These are phyloP conservation scores for Phytophthora citricola DNA, from an alignment of 352 stramenopile genomes.

Conservation along the genomic window DNA sequence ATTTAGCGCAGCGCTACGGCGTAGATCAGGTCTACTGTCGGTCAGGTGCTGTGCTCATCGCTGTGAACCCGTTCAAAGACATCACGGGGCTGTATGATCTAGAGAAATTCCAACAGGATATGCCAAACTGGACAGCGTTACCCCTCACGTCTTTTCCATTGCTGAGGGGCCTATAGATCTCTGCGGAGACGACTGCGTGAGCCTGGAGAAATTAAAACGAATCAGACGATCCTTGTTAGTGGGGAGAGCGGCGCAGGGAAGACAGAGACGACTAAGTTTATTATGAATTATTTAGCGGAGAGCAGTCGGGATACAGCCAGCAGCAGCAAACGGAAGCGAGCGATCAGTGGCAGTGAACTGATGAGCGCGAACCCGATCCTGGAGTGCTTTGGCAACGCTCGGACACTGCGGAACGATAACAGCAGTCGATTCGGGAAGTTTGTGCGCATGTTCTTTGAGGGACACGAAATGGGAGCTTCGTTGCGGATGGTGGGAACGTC, in stretches of 20 bases:
- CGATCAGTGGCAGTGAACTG: conserved; percentile 64
- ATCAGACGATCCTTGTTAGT: conserved; percentile 96
- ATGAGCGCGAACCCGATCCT: conserved; percentile 88
- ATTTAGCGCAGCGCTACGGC: conserved; percentile 74
- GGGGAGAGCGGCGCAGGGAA: conserved; percentile 96
- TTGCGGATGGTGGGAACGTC: conserved; percentile 74
- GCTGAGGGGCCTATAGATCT: conserved; percentile 75
- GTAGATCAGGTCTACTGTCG: conserved; percentile 82
- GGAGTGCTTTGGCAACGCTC: conserved; percentile 87
- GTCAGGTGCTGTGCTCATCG: conserved; percentile 75
- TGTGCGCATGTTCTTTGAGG: conserved; percentile 87
- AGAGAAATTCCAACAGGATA: conserved; percentile 41
- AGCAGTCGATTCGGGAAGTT: conserved; percentile 90
- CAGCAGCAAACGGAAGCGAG: conserved; percentile 23
- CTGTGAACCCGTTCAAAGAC: conserved; percentile 84
- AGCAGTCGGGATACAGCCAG: conserved; percentile 21
- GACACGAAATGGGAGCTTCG: conserved; percentile 34
- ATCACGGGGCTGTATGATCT: conserved; percentile 76
- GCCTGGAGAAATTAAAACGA: conserved; percentile 64
- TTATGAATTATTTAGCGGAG: conserved; percentile 75
- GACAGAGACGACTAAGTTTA: conserved; percentile 96
- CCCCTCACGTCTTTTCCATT: conserved; percentile 87
- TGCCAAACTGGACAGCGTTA: conserved; percentile 39
- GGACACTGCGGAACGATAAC: conserved; percentile 84
- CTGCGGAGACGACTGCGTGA: conserved; percentile 49